phyloP scores from a whole-genome alignment of 1,284 basidiomycete species.

The Cutaneotrichosporon spelunceum region DNA sequence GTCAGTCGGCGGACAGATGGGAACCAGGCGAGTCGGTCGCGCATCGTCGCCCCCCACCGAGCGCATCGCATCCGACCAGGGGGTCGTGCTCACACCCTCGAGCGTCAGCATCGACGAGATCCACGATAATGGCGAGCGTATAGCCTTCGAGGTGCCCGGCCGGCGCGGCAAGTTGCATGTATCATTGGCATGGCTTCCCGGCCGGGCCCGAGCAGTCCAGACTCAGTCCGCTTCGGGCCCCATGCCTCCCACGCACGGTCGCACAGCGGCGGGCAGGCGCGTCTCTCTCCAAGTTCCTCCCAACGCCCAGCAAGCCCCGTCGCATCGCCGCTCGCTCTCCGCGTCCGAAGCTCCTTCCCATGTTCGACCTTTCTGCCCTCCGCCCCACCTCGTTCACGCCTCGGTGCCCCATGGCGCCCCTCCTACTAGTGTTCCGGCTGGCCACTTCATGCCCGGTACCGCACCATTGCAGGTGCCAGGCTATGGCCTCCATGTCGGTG shows the following conservation, averaged over 20 bases:
- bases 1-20: background rate
- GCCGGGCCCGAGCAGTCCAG: background rate
- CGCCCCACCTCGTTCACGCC: background rate
- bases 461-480: background rate
- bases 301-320: background rate
- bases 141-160: slow-evolving; percentile 1
- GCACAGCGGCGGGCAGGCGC: background rate
- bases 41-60: background rate
- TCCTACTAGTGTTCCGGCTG: background rate
- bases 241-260: background rate
- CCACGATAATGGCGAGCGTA: background rate
- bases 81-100: background rate
- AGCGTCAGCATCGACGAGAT: background rate
- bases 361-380: background rate
- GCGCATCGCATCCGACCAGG: background rate
- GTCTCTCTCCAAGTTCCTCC: background rate
- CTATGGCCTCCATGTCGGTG: background rate
- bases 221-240: background rate
- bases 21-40: background rate
- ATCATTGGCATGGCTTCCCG: slow-evolving; percentile 6
- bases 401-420: background rate
- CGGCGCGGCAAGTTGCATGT: slow-evolving; percentile 7
- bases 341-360: background rate
- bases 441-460: background rate
- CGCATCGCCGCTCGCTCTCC: background rate